Base-by-base conservation (phyloP, 2,329 filamentous ascomycete genomes). In the Dactylellina drechsleri region DNA sequence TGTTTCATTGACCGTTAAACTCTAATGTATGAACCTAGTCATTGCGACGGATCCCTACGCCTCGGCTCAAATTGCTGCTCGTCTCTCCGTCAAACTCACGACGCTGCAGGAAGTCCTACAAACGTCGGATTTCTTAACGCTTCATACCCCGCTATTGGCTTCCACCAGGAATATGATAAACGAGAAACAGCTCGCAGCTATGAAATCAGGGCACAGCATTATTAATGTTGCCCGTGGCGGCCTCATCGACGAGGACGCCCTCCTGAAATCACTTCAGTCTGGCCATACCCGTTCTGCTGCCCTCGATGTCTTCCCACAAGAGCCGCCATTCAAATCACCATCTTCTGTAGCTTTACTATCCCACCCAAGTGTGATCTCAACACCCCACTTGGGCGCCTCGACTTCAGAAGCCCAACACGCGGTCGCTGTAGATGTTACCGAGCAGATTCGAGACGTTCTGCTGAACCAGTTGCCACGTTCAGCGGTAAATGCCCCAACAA, bases 321-420 rank as follows among this genome's bases (percentile, higher is more conserved):
- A 95, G 80, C 92, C 92, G 4, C 89, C 90, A 0, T 80, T 84
- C n/a, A 80, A 83, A 40, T 83, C 84, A 40, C 89, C 89, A 1
- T 83, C 86, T 2, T 90, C 91, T 1, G 85, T 85, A 10, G 85
- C 84, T 52, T 84, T 95, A 7, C 87, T 91, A 67, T 84, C 84
- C 8, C 91, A 94, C 78, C 86, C 89, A 0, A 89, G 87, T 77
- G 91, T 92, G 0, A 88, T 94, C 1, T 89, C 89, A 0, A 94
- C 92, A 6, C 92, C 92, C 0, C 92, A 95, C 81, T 84, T 95
- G 0, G 91, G 91, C 6, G 92, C 92, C 0, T 92, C 89, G 0
- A 95, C 92, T 0, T 86, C 91, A 40, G 92, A 95, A 84, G 92
- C 92, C 0, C 91, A 95, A 81, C 91, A 94, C 79, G 93, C 93